A percentile compares a stretch with the other conserved stretches of the same genome.
Evolutionary conservation across 1,284 basidiomycete species (phyloP).

Genomic region (Ceratobasidium sp.): DNA sequence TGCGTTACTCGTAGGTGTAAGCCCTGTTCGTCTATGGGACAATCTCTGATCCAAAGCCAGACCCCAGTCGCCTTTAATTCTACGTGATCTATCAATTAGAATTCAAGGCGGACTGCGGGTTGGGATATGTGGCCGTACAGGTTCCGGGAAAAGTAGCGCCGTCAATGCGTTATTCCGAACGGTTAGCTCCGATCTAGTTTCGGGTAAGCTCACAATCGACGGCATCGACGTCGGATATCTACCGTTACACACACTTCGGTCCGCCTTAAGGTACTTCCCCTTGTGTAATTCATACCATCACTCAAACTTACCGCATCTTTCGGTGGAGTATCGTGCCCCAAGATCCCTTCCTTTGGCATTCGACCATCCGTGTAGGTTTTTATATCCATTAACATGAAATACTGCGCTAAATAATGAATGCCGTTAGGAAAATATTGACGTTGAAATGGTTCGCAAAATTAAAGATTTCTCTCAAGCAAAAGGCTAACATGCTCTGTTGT

Average conservation of each 20-base stretch:
- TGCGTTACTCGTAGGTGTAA: slow-evolving; percentile 54
- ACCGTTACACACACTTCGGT: slow-evolving; percentile 39
- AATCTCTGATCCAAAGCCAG: too few relatives aligned
- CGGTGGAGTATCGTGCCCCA: slow-evolving; percentile 52
- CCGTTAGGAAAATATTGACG: slow-evolving; percentile 2
- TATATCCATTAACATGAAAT: neutral
- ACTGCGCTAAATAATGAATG: too few relatives aligned
- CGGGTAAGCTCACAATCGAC: slow-evolving; percentile 48
- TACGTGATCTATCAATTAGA: slow-evolving; percentile 55
- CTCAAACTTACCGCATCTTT: too few relatives aligned
- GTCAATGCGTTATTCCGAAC: slow-evolving; percentile 49
- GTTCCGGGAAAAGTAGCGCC: slow-evolving; percentile 49
- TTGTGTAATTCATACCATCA: too few relatives aligned
- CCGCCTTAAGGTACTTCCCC: slow-evolving; percentile 46
- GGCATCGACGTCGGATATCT: slow-evolving; percentile 48
- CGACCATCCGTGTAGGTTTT: slow-evolving; percentile 53
- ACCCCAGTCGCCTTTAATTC: too few relatives aligned
- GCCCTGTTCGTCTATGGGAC: too few relatives aligned
- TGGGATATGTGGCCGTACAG: slow-evolving; percentile 50
- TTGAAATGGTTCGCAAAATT: neutral
- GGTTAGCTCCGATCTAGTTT: slow-evolving; percentile 43
- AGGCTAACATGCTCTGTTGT: neutral
- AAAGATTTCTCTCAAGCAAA: too few relatives aligned
- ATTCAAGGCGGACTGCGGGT: slow-evolving; percentile 56
- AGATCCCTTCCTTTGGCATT: slow-evolving; percentile 53